Evolutionary conservation across 805 yeast species (phyloP).

Genomic region (Candida qinlingensis): DNA sequence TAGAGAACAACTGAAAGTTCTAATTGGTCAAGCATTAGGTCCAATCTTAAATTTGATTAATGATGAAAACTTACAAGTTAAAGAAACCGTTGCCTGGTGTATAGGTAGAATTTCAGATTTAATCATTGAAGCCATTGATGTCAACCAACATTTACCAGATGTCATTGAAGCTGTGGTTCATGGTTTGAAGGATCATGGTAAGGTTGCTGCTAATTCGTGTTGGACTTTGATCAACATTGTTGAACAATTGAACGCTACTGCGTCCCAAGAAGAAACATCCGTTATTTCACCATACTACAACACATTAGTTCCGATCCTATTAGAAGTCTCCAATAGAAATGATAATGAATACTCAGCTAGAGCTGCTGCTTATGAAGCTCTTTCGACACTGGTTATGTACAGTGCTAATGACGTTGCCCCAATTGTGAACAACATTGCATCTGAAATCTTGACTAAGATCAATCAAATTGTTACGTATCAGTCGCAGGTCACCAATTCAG

Average conservation of each 20-base stretch:
- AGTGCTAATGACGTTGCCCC: conserved; percentile 67
- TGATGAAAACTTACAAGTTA: conserved; percentile 78
- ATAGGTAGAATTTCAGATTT: conserved; percentile 92
- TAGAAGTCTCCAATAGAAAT: conserved; percentile 59
- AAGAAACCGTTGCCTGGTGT: conserved; percentile 98
- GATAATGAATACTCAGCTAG: conserved; percentile 87
- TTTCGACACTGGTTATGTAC: conserved; percentile 74
- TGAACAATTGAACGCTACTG: conserved; percentile 66
- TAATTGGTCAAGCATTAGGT: conserved; percentile 77
- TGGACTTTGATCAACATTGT: conserved; percentile 93
- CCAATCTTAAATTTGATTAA: conserved; percentile 71
- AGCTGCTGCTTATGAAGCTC: conserved; percentile 95
- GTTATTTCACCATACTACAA: conserved; percentile 72
- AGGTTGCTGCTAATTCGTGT: conserved; percentile 93
- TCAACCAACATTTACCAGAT: conserved; percentile 57
- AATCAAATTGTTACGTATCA: conserved; percentile 62
- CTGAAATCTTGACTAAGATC: conserved; percentile 66
- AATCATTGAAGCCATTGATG: conserved; percentile 70
- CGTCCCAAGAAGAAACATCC: conserved; percentile 43
- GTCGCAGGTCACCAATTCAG: conserved; percentile 54
- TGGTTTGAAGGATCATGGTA: conserved; percentile 90
- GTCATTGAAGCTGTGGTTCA: conserved; percentile 66
- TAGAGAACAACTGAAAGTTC: conserved; percentile 54
- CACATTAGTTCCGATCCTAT: conserved; percentile 60
- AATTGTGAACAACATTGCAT: conserved; percentile 66